Base-by-base conservation (phyloP, 306 rosid species). In the Cajanus cajan region DNA sequence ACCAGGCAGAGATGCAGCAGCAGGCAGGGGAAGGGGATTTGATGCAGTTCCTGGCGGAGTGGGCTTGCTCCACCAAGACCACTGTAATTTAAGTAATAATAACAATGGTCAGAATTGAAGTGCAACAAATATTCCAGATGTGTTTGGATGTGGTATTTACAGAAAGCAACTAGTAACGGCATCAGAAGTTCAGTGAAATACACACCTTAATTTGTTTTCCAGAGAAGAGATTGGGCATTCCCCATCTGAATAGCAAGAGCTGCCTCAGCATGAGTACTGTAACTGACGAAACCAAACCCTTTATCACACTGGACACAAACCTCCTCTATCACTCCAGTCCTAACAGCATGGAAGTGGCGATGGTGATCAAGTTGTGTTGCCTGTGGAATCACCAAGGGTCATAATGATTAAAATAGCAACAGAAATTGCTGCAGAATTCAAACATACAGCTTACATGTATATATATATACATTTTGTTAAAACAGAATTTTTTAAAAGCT, bases 21-120 rank as follows among this genome's bases (percentile, higher is more conserved):
- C 90, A 48, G 98, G 98, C 0, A 98, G 98, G 43, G 98, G 98
- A 21, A 95, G 97, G 12, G 98, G 98, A 83, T 95, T 95, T 12
- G 98, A 95, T 71, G 89, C 82, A 37, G 98, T 95, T 76, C 98
- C 98, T 0, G 96, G 84, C 78, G 97, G 96, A n/a, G 98, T 95
- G 14, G 98, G 94, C 90, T 95, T 95, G 94, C 97, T 95, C 8
- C 98, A 98, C 98, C 98, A 95, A 1, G 96, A 95, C 76, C 98
- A 95, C 98, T 95, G 71, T 19, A 77, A 1, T 31, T 64, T 78
- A 71, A 7, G 61, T n/a, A n/a, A 68, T 43, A 12, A 7, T 13
- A 37, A 28, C 14, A 51, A 33, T 16, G 16, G 41, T 76, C 31
- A 78, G 78, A 62, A 77, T 19, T 41, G 9, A 24, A 31, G 48